phyloP scores from a whole-genome alignment of 129 eudicot genomes.

The Mikania micrantha region DNA sequence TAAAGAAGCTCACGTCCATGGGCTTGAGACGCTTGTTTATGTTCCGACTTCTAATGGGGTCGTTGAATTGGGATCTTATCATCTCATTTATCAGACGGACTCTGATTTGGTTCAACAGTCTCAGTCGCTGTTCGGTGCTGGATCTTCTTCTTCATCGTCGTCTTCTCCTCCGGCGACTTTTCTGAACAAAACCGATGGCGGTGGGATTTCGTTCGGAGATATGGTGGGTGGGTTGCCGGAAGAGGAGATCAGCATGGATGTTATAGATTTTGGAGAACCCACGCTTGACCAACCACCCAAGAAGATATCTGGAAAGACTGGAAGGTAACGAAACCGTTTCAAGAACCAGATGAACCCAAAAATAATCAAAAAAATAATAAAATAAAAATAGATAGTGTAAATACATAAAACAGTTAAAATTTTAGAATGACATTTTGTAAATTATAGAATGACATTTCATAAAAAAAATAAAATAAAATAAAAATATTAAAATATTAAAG shows the following conservation, averaged over 20 bases:
- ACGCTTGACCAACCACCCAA: neutral
- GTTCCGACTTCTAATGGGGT: slow-evolving; percentile 54
- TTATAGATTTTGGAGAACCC: neutral
- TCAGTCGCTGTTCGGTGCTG: slow-evolving; percentile 30
- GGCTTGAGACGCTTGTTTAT: slow-evolving; percentile 55
- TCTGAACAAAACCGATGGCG: neutral
- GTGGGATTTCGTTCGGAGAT: slow-evolving; percentile 6
- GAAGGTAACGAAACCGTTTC: neutral
- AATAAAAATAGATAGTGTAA: too few species aligned
- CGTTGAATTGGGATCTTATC: slow-evolving; percentile 57
- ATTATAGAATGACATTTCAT: too few species aligned
- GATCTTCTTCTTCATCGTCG: slow-evolving; percentile 16
- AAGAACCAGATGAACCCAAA: too few species aligned
- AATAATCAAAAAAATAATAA: too few species aligned
- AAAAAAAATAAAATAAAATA: too few species aligned
- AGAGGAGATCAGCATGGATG: slow-evolving; percentile 21
- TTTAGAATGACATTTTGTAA: too few species aligned
- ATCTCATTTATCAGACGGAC: slow-evolving; percentile 29
- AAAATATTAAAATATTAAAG: too few species aligned
- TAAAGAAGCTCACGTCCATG: slow-evolving; percentile 62
- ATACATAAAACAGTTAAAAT: too few species aligned
- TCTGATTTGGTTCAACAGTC: slow-evolving; percentile 38
- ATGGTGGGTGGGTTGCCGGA: slow-evolving; percentile 12
- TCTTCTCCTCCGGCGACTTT: neutral
- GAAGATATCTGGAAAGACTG: neutral